Percentiles rank a stretch among this genome's conserved stretches.
Conservation (phyloP, 208 protist species). For the Leishmania arabica region DNA sequence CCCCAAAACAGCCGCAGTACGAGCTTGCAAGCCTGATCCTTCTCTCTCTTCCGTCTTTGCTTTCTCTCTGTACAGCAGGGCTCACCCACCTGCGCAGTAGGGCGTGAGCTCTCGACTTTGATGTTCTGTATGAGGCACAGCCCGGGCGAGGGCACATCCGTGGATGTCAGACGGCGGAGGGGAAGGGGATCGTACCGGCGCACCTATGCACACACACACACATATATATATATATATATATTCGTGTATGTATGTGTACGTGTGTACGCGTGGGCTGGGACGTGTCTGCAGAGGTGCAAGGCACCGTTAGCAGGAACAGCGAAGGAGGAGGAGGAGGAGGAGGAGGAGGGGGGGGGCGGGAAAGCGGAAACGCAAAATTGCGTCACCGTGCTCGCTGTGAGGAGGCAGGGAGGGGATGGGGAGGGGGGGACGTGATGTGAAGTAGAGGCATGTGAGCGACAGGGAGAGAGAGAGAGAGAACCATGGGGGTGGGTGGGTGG, state of each 20-base stretch:
- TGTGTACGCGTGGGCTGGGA: conserved; percentile 2
- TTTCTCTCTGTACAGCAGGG: not conserved
- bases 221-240: not conserved
- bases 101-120: not conserved
- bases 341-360: too few species aligned
- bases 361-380: not conserved
- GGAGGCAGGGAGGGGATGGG: not conserved
- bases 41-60: not conserved
- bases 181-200: not conserved
- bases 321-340: not conserved
- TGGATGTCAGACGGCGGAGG: not conserved
- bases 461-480: not conserved
- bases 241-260: not conserved
- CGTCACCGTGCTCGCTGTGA: not conserved
- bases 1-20: not conserved
- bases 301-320: not conserved
- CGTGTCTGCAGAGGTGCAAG: not conserved
- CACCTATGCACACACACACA: not conserved
- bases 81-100: not conserved
- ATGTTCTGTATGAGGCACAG: not conserved
- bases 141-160: not conserved
- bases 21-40: not conserved
- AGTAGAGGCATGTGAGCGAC: not conserved
- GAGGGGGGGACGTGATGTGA: not conserved
- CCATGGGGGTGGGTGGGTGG: not conserved